Base-by-base conservation (phyloP, 306 rosid genomes). In the Vigna radiata region DNA sequence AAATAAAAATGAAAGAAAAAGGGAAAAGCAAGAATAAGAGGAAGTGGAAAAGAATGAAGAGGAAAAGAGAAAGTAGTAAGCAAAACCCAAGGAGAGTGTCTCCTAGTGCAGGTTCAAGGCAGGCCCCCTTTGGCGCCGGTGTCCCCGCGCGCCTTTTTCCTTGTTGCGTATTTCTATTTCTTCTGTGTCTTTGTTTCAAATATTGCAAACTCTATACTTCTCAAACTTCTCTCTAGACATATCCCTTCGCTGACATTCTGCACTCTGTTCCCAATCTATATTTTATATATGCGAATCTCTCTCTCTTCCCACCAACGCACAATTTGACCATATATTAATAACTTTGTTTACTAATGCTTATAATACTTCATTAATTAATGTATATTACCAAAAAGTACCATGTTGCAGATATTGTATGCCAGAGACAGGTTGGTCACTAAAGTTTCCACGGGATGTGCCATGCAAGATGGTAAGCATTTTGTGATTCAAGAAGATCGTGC, bases 51-150 rank as follows among this genome's bases (percentile, higher is more conserved):
- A 76, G 77, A 52, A 25, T 60, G 48, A 68, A 56, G 65, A 29
- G 60, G 39, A 39, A 68, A 71, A 31, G 33, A 76, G 58, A 69
- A 48, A 64, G 77, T 76, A 63, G 83, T 63, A 82, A 81, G 81
- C 91, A 86, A 80, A 89, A 85, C 84, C 88, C 93, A 91, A 94
- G 97, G 88, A 82, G 73, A 75, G 91, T 94, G 98, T 89, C 90
- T 81, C 92, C 95, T 68, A 81, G 67, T 78, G 80, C 56, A 91
- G 88, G 85, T 68, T 89, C 96, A 89, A 92, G 93, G 90, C 93
- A 94, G 90, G 86, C 79, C 94, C 88, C 76, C 87, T 89, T 91
- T 85, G 72, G 95, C 93, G 98, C 93, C 98, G 96, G 92, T 94
- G 98, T 94, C 91, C 85, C 91, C 95, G 91, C 83, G 86, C 90